Evolutionary conservation across 2,329 filamentous ascomycete species (phyloP), one percentile per base, ranked within the genome.

Genomic region (Arthrobotrys conoides): DNA sequence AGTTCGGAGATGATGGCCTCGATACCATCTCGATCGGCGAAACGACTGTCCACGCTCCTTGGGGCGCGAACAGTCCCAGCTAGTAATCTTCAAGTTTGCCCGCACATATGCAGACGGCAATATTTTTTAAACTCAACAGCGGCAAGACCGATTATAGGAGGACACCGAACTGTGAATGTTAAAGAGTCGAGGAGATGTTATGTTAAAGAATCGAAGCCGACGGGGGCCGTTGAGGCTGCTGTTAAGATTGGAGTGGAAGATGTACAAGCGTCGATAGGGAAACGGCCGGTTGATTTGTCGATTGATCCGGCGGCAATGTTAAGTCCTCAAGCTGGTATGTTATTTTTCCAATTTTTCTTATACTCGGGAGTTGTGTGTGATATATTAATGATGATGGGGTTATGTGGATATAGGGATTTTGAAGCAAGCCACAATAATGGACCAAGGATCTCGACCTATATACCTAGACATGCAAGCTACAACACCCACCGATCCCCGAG

Each of bases 391-490:
- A 30, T 30, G 6, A 6, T 48, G 20, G 24, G 44, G 2, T 5
- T 46, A 18, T 10, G 44, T 6, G 48, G 16, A 38, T 22, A 51
- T 76, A 88, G 92, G 92, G 81, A 91, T 97, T 55, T 87, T 99
- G 80, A 96, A 96, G 87, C 92, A 97, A 84, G 95, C 94, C 8
- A 94, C 93, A 12, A 88, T 97, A 80, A 93, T 98, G 91, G 94
- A 97, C 81, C 91, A 97, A 85, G 96, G 96, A 75, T 91, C 93
- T 80, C 89, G 96, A 76, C 96, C 96, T 46, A 98, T 99, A 83
- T 99, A 99, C 83, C 91, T 99, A 68, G 96, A 99, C 84, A 97
- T 97, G 91, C 96, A 99, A 86, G 93, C 96, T 41, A 99, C 96
- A 0, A 99, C 96, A 0, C 96, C 96, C 18, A 90, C 96, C 76